Conservation (phyloP, 2,329 filamentous ascomycete genomes). For the Penicillium sp. region DNA sequence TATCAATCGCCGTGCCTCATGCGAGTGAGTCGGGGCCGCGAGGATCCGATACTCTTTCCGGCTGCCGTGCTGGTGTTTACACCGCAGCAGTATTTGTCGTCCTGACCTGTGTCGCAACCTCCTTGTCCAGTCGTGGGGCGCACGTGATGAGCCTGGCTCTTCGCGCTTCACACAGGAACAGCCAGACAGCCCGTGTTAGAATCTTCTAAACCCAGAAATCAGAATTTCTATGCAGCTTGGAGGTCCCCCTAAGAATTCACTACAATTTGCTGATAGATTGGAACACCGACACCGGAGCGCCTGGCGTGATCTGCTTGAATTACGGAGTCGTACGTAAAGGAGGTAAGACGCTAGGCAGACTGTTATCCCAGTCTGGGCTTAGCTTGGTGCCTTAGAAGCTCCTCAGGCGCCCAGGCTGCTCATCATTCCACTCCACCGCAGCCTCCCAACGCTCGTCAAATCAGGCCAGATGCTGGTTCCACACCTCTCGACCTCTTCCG, state of each 20-base stretch:
- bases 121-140: slow-evolving; percentile 8
- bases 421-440: slow-evolving; percentile 18
- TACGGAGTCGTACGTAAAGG: slow-evolving; percentile 6
- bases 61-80: slow-evolving; percentile 17
- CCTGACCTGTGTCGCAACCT: slow-evolving; percentile 2
- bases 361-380: slow-evolving; percentile 10
- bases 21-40: slow-evolving; percentile 6
- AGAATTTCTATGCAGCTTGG: background rate
- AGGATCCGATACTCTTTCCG: slow-evolving; percentile 7
- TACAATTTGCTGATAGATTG: background rate
- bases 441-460: slow-evolving; percentile 5
- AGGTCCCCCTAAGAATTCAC: background rate
- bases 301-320: slow-evolving; percentile 23
- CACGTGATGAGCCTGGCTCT: slow-evolving; percentile 12
- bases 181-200: background rate
- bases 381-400: slow-evolving; percentile 24
- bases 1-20: slow-evolving; percentile 7
- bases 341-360: background rate
- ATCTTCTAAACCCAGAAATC: background rate
- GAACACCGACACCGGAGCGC: slow-evolving; percentile 21
- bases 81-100: slow-evolving; percentile 8
- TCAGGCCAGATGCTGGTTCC: slow-evolving; percentile 18
- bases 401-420: slow-evolving; percentile 30
- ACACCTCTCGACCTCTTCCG: slow-evolving; percentile 30
- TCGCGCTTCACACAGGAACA: background rate